phyloP scores from a whole-genome alignment of 2,329 filamentous ascomycete genomes.

The Paramyrothecium roridum region DNA sequence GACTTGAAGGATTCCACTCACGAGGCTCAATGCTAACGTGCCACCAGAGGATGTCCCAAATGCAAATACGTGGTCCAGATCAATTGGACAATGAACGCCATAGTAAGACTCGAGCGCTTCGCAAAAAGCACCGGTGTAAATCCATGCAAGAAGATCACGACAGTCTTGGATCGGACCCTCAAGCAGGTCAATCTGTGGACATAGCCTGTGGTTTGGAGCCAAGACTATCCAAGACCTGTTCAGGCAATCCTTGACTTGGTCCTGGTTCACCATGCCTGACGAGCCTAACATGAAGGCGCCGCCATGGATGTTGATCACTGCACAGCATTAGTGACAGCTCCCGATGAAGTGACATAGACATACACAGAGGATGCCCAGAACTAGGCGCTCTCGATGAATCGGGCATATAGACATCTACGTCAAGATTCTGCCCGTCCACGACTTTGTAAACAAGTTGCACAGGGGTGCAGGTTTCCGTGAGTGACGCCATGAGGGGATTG shows the following conservation, averaged over 20 bases:
- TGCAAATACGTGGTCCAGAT: conserved; percentile 26
- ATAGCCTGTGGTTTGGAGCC: conserved; percentile 22
- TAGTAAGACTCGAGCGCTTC: conserved; percentile 12
- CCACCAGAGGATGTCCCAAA: conserved; percentile 34
- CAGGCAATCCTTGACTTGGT: conserved; percentile 34
- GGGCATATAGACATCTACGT: conserved; percentile 24
- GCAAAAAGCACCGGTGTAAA: conserved; percentile 22
- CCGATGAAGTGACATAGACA: background rate
- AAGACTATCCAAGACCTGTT: conserved; percentile 33
- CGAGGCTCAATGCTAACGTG: conserved; percentile 29
- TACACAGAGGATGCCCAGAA: background rate
- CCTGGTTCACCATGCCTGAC: conserved; percentile 32
- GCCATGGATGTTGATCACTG: conserved; percentile 39
- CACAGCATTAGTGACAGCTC: background rate
- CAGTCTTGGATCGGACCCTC: conserved; percentile 28
- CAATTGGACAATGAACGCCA: conserved; percentile 10
- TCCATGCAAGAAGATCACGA: conserved; percentile 30
- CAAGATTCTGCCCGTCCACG: conserved; percentile 20
- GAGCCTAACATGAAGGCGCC: conserved; percentile 40
- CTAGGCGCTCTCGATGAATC: background rate
- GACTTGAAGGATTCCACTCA: conserved; percentile 12
- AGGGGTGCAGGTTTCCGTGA: conserved; percentile 9
- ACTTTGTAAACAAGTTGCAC: conserved; percentile 24
- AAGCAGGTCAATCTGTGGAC: conserved; percentile 28
- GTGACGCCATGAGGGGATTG: background rate